Conservation (phyloP, 768 basidiomycete genomes). For the Rhodocollybia butyracea region DNA sequence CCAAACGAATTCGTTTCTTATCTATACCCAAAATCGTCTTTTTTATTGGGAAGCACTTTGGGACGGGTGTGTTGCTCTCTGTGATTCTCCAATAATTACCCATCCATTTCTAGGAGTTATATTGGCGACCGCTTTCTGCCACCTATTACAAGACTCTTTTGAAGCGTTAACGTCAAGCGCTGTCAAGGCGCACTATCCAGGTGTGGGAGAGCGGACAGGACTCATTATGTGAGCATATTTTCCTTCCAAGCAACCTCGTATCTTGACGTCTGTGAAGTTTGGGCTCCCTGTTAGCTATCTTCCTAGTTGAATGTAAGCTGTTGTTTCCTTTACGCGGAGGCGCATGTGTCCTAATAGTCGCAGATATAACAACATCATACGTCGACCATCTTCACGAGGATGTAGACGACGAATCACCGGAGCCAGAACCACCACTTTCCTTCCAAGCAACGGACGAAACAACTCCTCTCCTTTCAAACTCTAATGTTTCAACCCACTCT, state of each 20-base stretch:
- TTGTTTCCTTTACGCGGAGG: neutral
- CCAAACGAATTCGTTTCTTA: slow-evolving; percentile 46
- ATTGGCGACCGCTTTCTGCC: slow-evolving; percentile 78
- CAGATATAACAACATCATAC: slow-evolving; percentile 73
- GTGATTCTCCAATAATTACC: neutral
- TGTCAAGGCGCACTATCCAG: slow-evolving; percentile 43
- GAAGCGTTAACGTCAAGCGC: slow-evolving; percentile 46
- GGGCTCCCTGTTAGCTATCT: slow-evolving; percentile 64
- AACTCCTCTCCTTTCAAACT: no score
- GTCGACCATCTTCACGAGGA: slow-evolving; percentile 69
- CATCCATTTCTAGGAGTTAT: slow-evolving; percentile 46
- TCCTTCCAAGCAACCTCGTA: neutral
- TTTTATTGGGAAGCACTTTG: slow-evolving; percentile 87
- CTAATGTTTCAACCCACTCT: no score
- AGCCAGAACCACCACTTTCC: neutral
- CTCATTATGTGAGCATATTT: slow-evolving; percentile 59
- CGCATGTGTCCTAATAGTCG: slow-evolving; percentile 1
- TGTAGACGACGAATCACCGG: slow-evolving; percentile 9
- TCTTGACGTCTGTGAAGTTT: slow-evolving; percentile 37
- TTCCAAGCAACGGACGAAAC: neutral
- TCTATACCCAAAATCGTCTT: slow-evolving; percentile 68
- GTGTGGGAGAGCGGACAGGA: slow-evolving; percentile 59
- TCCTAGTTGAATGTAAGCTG: slow-evolving; percentile 74
- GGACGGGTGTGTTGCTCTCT: slow-evolving; percentile 47
- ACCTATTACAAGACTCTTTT: slow-evolving; percentile 77